Evolutionary conservation across 1,284 basidiomycete genomes (phyloP).

Genomic region (Ceratorhiza oryzae-sativae): DNA sequence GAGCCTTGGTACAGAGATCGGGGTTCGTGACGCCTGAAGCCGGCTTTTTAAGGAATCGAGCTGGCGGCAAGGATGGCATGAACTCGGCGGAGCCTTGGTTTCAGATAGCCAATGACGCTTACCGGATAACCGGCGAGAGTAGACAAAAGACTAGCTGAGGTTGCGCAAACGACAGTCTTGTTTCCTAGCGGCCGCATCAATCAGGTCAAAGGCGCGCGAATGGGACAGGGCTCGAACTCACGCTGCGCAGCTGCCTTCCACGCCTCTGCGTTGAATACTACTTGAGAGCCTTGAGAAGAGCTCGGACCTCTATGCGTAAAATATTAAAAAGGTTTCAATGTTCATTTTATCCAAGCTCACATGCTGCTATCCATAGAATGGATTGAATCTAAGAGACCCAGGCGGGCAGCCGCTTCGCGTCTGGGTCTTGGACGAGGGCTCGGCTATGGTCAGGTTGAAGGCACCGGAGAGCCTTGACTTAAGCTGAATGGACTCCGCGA

Average conservation of each 20-base stretch:
- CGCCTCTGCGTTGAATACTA: slow-evolving; percentile 30
- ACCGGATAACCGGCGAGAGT: slow-evolving; percentile 85
- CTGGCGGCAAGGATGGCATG: slow-evolving; percentile 48
- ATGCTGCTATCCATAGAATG: slow-evolving; percentile 75
- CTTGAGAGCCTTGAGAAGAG: slow-evolving; percentile 35
- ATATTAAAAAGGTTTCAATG: not conserved
- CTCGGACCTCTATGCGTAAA: slow-evolving; percentile 40
- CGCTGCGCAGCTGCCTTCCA: slow-evolving; percentile 27
- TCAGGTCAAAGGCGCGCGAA: not conserved
- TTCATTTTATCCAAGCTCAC: slow-evolving; percentile 49
- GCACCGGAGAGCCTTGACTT: not conserved
- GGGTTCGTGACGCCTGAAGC: slow-evolving; percentile 83
- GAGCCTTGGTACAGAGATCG: slow-evolving; percentile 75
- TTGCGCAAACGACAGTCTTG: slow-evolving; percentile 81
- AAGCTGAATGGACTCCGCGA: not conserved
- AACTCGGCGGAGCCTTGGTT: not conserved
- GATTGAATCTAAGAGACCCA: slow-evolving; percentile 11
- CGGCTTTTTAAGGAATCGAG: slow-evolving; percentile 92
- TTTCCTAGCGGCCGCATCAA: slow-evolving; percentile 59
- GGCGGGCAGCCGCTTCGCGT: slow-evolving; percentile 39
- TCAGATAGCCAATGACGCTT: slow-evolving; percentile 47
- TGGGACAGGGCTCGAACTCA: not conserved
- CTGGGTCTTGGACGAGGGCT: slow-evolving; percentile 24
- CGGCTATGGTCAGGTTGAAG: not conserved
- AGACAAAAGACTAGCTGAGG: slow-evolving; percentile 82